Percentiles rank a stretch among this genome's conserved stretches.
phyloP scores from a whole-genome alignment of 176 grass and related monocot genomes.

The Paspalum notatum region DNA sequence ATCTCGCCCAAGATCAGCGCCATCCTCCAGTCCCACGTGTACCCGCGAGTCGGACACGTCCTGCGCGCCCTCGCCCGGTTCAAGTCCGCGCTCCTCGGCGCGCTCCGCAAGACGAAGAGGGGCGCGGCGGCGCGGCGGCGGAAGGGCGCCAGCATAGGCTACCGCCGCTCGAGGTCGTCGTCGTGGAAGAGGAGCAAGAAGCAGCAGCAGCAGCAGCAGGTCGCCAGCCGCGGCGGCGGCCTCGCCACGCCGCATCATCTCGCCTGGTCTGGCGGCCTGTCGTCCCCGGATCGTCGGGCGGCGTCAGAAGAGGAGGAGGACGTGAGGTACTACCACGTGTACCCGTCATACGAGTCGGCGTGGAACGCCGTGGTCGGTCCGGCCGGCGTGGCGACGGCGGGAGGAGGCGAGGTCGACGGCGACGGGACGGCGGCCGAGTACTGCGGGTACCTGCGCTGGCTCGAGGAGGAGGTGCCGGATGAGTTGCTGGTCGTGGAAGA shows the following conservation, averaged over 20 bases:
- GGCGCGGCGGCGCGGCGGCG: background rate
- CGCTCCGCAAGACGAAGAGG: constrained; percentile 47
- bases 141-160: background rate
- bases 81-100: constrained; percentile 56
- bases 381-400: background rate
- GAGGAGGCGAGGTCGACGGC: background rate
- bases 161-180: background rate
- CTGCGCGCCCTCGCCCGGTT: constrained; percentile 56
- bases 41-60: constrained; percentile 51
- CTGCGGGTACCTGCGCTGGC: constrained; percentile 61
- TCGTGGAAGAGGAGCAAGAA: constrained; percentile 36
- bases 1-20: constrained; percentile 53
- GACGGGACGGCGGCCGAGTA: constrained; percentile 12
- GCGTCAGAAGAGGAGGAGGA: background rate
- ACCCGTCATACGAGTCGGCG: constrained; percentile 27
- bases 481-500: background rate
- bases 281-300: background rate
- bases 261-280: constrained; percentile 5
- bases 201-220: background rate
- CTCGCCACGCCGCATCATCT: constrained; percentile 31
- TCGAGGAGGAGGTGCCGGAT: constrained; percentile 48
- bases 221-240: background rate
- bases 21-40: constrained; percentile 59
- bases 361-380: constrained; percentile 40
- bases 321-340: background rate